These are phyloP conservation scores for Prosopis cineraria DNA, from an alignment of 306 rosid species.

Conservation along the genomic window DNA sequence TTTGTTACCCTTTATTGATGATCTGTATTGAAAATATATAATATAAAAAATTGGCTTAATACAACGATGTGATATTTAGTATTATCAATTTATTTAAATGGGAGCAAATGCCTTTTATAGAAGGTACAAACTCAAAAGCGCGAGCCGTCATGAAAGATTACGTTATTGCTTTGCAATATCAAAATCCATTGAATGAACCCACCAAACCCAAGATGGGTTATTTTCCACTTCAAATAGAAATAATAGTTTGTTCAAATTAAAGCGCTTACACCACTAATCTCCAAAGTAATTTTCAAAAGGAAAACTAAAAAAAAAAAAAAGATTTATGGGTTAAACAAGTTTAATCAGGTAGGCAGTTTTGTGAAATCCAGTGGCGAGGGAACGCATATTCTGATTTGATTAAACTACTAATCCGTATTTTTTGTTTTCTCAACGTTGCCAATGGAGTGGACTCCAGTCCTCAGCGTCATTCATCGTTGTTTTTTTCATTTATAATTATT, in stretches of 20 bases:
- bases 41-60: neutral
- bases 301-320: no score
- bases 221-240: slow-evolving; percentile 3
- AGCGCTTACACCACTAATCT: neutral
- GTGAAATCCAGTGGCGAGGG: neutral
- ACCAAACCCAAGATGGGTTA: neutral
- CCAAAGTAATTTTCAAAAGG: neutral
- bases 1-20: neutral
- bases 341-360: neutral
- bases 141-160: neutral
- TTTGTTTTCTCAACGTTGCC: neutral
- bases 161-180: neutral
- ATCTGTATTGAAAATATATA: neutral
- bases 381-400: neutral
- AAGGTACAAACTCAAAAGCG: neutral
- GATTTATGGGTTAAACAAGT: neutral
- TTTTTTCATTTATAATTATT: neutral
- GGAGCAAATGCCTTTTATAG: neutral
- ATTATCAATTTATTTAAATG: neutral
- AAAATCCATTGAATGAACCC: neutral
- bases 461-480: neutral
- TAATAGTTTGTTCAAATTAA: neutral
- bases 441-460: neutral
- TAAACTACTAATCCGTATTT: neutral
- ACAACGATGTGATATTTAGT: neutral